A percentile compares a stretch with the other conserved stretches of the same genome.
Evolutionary conservation across 495 filamentous ascomycete genomes (phyloP).

Genomic region (Aspergillus baeticus): DNA sequence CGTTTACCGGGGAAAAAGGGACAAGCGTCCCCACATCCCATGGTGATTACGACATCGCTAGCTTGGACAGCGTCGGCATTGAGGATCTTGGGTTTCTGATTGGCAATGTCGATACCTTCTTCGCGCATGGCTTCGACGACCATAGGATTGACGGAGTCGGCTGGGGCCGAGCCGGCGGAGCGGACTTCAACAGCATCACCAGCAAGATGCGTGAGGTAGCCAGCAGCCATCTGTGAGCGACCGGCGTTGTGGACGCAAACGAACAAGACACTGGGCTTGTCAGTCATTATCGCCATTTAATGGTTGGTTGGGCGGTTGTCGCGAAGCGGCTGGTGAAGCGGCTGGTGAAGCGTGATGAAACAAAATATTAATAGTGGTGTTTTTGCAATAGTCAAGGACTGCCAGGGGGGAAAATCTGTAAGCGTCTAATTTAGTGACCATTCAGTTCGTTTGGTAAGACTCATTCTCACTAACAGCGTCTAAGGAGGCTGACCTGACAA

Average conservation of each 20-base stretch:
- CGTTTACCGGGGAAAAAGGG: conserved; percentile 27
- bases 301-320: too few relatives aligned
- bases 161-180: too few relatives aligned
- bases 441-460: too few relatives aligned
- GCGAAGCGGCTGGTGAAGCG: too few relatives aligned
- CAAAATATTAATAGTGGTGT: too few relatives aligned
- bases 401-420: too few relatives aligned
- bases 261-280: conserved; percentile 29
- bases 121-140: conserved; percentile 31
- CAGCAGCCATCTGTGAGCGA: conserved; percentile 33
- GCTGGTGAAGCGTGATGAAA: too few relatives aligned
- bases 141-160: conserved; percentile 25
- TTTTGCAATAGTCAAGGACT: too few relatives aligned
- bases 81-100: conserved; percentile 27
- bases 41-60: conserved; percentile 28
- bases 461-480: too few relatives aligned
- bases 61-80: conserved; percentile 23
- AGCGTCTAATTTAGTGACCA: too few relatives aligned
- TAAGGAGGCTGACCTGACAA: too few relatives aligned
- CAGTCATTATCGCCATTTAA: conserved; percentile 6
- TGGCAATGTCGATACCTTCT: conserved; percentile 31
- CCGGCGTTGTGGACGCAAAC: conserved; percentile 33
- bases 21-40: conserved; percentile 33
- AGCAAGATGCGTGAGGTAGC: conserved; percentile 24
- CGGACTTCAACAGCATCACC: conserved; percentile 10